Conservation (phyloP, 768 basidiomycete species). For the Rhizopogon rudus region DNA sequence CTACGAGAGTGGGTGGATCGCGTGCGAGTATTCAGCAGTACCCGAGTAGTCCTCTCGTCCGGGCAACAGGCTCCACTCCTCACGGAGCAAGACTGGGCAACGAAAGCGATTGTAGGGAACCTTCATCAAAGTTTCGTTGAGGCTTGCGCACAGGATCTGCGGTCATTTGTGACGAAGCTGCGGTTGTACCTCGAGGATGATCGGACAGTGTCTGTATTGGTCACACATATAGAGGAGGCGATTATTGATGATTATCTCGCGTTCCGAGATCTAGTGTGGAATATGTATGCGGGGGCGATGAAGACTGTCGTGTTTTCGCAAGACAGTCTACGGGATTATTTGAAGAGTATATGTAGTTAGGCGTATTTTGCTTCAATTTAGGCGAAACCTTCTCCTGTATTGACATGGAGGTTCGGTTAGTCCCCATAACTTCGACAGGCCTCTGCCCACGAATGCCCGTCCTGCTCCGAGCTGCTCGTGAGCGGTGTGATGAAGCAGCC, state of each 20-base stretch:
- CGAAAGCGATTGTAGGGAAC: slow-evolving; percentile 41
- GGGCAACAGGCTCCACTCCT: slow-evolving; percentile 19
- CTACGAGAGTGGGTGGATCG: slow-evolving; percentile 61
- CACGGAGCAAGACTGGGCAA: slow-evolving; percentile 43
- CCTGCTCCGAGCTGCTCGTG: not conserved
- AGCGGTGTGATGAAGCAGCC: not conserved
- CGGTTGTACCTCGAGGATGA: slow-evolving; percentile 78
- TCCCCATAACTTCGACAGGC: not conserved
- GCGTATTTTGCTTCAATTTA: not conserved
- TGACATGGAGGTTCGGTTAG: not conserved
- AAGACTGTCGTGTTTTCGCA: slow-evolving; percentile 29
- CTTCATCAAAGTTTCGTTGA: slow-evolving; percentile 52
- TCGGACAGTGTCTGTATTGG: slow-evolving; percentile 70
- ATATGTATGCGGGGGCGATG: slow-evolving; percentile 37
- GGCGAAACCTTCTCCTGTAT: not conserved
- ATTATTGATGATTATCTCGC: slow-evolving; percentile 70
- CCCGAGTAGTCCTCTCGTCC: slow-evolving; percentile 13
- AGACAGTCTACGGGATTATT: slow-evolving; percentile 33
- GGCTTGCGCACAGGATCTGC: slow-evolving; percentile 51
- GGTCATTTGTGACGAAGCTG: slow-evolving; percentile 51
- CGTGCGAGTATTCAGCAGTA: slow-evolving; percentile 30
- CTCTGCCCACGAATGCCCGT: not conserved
- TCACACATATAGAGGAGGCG: slow-evolving; percentile 71
- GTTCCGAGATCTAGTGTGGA: slow-evolving; percentile 62
- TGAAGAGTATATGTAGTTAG: slow-evolving; percentile 32